Percentiles rank a stretch among this genome's conserved stretches.
Conservation (phyloP, 257 asterid species). For the Haberlea rhodopensis region DNA sequence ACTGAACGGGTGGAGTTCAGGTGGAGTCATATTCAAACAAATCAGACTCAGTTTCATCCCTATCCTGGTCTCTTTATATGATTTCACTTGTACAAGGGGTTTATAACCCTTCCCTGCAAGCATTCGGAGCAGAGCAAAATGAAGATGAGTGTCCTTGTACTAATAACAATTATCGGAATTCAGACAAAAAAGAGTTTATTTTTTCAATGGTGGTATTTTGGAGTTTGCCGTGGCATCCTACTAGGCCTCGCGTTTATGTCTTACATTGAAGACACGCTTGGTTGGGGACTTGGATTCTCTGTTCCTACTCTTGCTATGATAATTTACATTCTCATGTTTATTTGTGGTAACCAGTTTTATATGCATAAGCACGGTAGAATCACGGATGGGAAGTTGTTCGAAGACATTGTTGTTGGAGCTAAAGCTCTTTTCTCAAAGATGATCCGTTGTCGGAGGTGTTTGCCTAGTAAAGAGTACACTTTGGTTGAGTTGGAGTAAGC, state of each 20-base stretch:
- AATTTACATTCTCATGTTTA: conserved; percentile 49
- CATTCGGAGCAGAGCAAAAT: conserved; percentile 79
- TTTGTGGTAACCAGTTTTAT: conserved; percentile 55
- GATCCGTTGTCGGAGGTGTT: conserved; percentile 28
- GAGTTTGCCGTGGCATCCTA: conserved; percentile 81
- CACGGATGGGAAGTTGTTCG: conserved; percentile 33
- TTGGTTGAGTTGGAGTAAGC: conserved; percentile 77
- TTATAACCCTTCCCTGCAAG: conserved; percentile 88
- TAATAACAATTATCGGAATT: conserved; percentile 23
- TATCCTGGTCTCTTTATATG: conserved; percentile 60
- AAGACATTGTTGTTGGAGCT: conserved; percentile 33
- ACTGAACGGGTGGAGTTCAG: too few relatives aligned
- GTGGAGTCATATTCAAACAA: conserved; percentile 33
- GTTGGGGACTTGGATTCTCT: conserved; percentile 94
- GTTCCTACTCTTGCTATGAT: conserved; percentile 66
- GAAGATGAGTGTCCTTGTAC: conserved; percentile 46
- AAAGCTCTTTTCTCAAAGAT: conserved; percentile 44
- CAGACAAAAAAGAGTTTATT: conserved; percentile 55
- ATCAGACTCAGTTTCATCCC: conserved; percentile 38
- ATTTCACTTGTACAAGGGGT: conserved; percentile 85
- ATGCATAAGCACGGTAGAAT: conserved; percentile 26
- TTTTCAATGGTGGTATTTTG: conserved; percentile 95
- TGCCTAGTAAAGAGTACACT: conserved; percentile 25
- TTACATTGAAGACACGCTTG: conserved; percentile 72
- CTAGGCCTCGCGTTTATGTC: conserved; percentile 77